Conservation (phyloP, 2,329 filamentous ascomycete genomes). For the Alternaria ethzedia region DNA sequence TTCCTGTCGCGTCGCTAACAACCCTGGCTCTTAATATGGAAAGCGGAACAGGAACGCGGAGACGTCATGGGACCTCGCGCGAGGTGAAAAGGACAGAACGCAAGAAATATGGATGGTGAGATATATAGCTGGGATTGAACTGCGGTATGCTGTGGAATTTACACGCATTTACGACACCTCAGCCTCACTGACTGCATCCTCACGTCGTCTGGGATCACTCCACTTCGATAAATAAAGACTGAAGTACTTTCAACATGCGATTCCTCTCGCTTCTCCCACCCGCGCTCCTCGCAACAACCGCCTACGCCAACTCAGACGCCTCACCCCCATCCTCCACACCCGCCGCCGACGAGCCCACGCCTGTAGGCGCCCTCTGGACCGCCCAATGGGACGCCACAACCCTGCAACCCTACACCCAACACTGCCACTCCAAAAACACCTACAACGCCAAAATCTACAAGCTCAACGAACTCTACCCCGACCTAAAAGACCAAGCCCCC, state of each 20-base stretch:
- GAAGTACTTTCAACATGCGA: conserved; percentile 39
- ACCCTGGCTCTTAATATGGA: conserved; percentile 26
- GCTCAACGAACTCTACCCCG: conserved; percentile 41
- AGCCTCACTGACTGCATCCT: neutral
- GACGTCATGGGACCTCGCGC: conserved; percentile 1
- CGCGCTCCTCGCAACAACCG: conserved; percentile 27
- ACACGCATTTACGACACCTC: neutral
- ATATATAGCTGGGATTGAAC: neutral
- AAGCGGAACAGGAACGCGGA: conserved; percentile 15
- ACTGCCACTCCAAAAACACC: conserved; percentile 25
- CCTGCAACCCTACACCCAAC: conserved; percentile 30
- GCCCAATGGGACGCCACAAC: conserved; percentile 32
- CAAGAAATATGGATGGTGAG: neutral
- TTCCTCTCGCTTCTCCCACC: conserved; percentile 27
- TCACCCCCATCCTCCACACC: conserved; percentile 15
- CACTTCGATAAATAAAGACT: too few relatives aligned
- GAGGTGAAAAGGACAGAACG: conserved; percentile 24
- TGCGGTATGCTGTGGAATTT: neutral
- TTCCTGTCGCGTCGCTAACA: conserved; percentile 11
- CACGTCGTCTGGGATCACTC: neutral
- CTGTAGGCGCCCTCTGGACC: conserved; percentile 40
- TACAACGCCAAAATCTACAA: conserved; percentile 40
- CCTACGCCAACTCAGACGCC: conserved; percentile 22
- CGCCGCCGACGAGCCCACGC: conserved; percentile 31
- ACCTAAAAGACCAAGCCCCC: conserved; percentile 38